Base-by-base conservation (phyloP, 441 rosid genomes). In the Euphorbia corollata region DNA sequence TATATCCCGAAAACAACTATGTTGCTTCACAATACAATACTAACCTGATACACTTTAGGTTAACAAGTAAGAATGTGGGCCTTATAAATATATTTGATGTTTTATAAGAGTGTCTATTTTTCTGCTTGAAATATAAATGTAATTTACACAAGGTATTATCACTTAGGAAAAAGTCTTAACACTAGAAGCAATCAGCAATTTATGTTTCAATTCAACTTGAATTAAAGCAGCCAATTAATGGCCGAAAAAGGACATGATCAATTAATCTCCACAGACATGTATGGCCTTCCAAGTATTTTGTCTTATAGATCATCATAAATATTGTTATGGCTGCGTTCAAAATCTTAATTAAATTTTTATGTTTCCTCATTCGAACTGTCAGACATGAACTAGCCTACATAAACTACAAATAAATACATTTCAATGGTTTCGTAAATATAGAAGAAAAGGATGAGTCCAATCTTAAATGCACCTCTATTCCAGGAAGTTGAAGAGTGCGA, bases 401-500 rank as follows among this genome's bases (percentile, higher is more conserved):
- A 68, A 57, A 45, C 18, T 45, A 8, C 30, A 43, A 8, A 67
- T 6, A 59, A 19, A 12, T 22, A n/a, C n/a, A n/a, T n/a, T 16
- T 38, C 47, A 22, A 19, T 8, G 59, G 3, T 55, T 54, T 55
- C 22, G 4, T 11, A 22, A 38, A 38, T 8, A 38, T 8, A 38
- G 43, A 38, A 32, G 43, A 38, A 68, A 22, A 63, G 2, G 54
- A 45, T 7, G 66, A 11, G 68, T n/a, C 48, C 56, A 41, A 38
- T 54, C 10, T 56, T 2, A 32, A 58, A 12, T 10, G 62, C 73
- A 89, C 99, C 90, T 87, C 82, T 62, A 94, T 27, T 32, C 92
- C 96, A 7, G 96, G 94, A 78, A 94, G 61, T 61, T 88, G 77
- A 77, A 94, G 97, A 11, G 96, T 83, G 15, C 81, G 86, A 71